These are phyloP conservation scores for Penicillium alfredii DNA, from an alignment of 495 filamentous ascomycete species.

Conservation along the genomic window DNA sequence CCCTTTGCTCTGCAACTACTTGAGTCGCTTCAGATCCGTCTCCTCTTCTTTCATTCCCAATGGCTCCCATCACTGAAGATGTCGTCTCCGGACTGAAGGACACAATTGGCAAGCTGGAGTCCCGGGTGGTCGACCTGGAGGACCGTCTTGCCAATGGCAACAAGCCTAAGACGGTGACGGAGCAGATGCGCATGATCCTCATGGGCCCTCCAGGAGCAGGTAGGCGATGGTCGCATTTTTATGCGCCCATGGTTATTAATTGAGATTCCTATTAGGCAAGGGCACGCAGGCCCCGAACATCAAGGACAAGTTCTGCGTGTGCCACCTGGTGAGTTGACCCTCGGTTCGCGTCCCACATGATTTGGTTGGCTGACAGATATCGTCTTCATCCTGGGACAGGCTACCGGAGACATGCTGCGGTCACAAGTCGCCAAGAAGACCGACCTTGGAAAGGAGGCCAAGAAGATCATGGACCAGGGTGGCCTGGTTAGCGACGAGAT, in stretches of 20 bases:
- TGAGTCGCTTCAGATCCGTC: constrained; percentile 13
- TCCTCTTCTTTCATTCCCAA: constrained; percentile 40
- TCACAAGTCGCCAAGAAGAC: constrained; percentile 99
- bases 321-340: constrained; percentile 73
- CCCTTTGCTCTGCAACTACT: constrained; percentile 9
- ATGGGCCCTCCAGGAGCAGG: constrained; percentile 98
- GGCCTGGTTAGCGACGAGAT: constrained; percentile 98
- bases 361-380: constrained; percentile 6
- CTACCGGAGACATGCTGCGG: constrained; percentile 98
- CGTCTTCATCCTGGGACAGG: constrained; percentile 52
- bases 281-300: constrained; percentile 97
- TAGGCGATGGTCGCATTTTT: constrained; percentile 36
- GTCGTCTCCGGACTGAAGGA: constrained; percentile 66
- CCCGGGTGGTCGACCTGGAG: constrained; percentile 75
- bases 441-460: constrained; percentile 85
- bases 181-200: constrained; percentile 86
- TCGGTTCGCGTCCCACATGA: not conserved
- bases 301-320: constrained; percentile 94
- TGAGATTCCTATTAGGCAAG: constrained; percentile 63
- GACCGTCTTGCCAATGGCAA: constrained; percentile 48
- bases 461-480: constrained; percentile 99
- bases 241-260: constrained; percentile 21
- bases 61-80: constrained; percentile 82
- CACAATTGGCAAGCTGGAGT: constrained; percentile 76
- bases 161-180: constrained; percentile 42